Percentiles rank a stretch among this genome's conserved stretches.
These are phyloP conservation scores for Penicillium dipodomyicola DNA, from an alignment of 495 filamentous ascomycete genomes.

Conservation along the genomic window DNA sequence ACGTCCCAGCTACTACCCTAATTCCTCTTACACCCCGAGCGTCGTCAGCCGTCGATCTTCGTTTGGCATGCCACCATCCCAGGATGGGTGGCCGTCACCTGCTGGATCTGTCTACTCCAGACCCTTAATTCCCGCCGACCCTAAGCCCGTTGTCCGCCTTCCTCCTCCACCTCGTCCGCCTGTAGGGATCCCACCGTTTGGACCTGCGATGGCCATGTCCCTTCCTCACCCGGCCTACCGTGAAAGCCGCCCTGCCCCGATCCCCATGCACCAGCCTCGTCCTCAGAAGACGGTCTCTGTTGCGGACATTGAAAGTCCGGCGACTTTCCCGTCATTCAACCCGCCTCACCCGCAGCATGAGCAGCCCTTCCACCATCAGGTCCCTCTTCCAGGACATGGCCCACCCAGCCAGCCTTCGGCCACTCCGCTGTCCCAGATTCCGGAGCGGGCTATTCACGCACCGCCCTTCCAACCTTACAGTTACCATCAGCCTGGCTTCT, in stretches of 20 bases:
- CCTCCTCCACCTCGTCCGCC: slow-evolving; percentile 61
- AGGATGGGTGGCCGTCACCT: slow-evolving; percentile 73
- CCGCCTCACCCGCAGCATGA: slow-evolving; percentile 69
- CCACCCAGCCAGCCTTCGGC: slow-evolving; percentile 75
- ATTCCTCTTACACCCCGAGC: slow-evolving; percentile 84
- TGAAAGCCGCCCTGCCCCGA: slow-evolving; percentile 69
- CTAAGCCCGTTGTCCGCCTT: slow-evolving; percentile 80
- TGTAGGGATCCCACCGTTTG: slow-evolving; percentile 28
- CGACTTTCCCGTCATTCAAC: slow-evolving; percentile 62
- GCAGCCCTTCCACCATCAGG: slow-evolving; percentile 90
- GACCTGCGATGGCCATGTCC: slow-evolving; percentile 39
- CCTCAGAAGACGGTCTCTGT: slow-evolving; percentile 94
- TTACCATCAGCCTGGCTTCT: slow-evolving; percentile 61
- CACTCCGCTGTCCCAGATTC: slow-evolving; percentile 93
- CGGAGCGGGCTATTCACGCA: slow-evolving; percentile 90
- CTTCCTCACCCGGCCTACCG: slow-evolving; percentile 69
- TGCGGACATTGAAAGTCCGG: slow-evolving; percentile 88
- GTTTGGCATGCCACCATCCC: slow-evolving; percentile 69
- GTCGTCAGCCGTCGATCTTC: slow-evolving; percentile 90
- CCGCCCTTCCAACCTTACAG: slow-evolving; percentile 82
- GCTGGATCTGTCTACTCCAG: slow-evolving; percentile 72
- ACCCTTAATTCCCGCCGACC: slow-evolving; percentile 56
- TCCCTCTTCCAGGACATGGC: slow-evolving; percentile 65
- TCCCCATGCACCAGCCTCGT: slow-evolving; percentile 94
- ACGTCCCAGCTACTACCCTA: slow-evolving; percentile 76